phyloP scores from a whole-genome alignment of 495 filamentous ascomycete species.

The Cercophora newfieldiana region DNA sequence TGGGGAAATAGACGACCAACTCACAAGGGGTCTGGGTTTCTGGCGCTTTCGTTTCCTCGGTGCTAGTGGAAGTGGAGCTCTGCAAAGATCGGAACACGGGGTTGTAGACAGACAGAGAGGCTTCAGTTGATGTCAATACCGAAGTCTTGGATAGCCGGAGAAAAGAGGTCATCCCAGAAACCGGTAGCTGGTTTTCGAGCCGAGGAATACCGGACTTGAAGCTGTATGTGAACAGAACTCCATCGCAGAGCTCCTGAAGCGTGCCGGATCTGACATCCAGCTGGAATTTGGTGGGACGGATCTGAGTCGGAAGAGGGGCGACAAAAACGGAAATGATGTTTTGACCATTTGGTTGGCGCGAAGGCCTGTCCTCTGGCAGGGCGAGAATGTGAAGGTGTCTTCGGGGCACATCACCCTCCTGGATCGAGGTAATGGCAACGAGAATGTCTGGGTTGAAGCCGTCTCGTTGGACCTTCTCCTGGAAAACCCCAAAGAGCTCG shows the following conservation, averaged over 20 bases:
- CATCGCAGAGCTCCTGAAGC: conserved; percentile 52
- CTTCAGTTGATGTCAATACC: conserved; percentile 43
- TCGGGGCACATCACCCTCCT: conserved; percentile 3
- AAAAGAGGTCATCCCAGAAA: conserved; percentile 48
- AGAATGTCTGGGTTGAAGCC: conserved; percentile 50
- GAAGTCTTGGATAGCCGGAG: conserved; percentile 54
- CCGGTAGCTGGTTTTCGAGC: conserved; percentile 38
- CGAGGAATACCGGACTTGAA: conserved; percentile 51
- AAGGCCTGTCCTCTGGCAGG: conserved; percentile 32
- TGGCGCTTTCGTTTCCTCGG: conserved; percentile 12
- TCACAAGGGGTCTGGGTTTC: conserved; percentile 25
- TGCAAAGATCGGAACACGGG: conserved; percentile 67
- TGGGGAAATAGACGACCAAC: conserved; percentile 62
- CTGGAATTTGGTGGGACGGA: conserved; percentile 38
- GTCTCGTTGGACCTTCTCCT: conserved; percentile 36
- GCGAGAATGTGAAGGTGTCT: conserved; percentile 51
- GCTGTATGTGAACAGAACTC: conserved; percentile 50
- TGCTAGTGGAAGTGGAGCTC: conserved; percentile 48
- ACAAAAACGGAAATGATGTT: conserved; percentile 31
- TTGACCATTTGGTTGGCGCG: conserved; percentile 24
- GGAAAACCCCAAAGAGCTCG: conserved; percentile 41
- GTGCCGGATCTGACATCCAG: conserved; percentile 58
- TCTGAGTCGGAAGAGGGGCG: conserved; percentile 26
- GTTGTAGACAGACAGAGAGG: conserved; percentile 58
- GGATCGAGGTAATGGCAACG: conserved; percentile 42